Base-by-base conservation (phyloP, 2,329 filamentous ascomycete species). In the Ceratocystiopsis brevicomis region DNA sequence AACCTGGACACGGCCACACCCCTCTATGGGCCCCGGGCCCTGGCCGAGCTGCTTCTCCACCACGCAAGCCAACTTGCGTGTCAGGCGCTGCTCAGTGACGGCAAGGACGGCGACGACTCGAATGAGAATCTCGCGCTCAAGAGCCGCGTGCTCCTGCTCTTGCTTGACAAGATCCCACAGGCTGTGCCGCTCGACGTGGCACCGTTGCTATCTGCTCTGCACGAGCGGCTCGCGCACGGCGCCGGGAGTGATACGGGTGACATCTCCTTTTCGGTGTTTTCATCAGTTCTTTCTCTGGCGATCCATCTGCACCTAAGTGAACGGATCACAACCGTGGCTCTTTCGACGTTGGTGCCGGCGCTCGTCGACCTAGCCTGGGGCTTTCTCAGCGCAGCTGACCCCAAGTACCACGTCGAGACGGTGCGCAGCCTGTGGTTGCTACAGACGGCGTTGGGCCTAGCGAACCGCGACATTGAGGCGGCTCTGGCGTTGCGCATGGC, bases 371-470 rank as follows among this genome's bases (percentile, higher is more conserved):
- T 78, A 44, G 69, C 88, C 0, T 98, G 90, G 90, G 59, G 64
- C 6, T 85, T 83, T 53, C 62, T 98, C 36, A 82, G 85, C 0
- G 78, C 83, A n/a, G 69, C 77, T 13, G 78, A 79, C 48, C 86
- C 87, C 0, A 94, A 94, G 55, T 92, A 88, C 51, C 90, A 96
- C 54, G 87, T 98, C 32, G 92, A 98, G 61, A 79, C 86, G 16
- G 83, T 92, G 10, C 76, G 82, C 45, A 80, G 77, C 51, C 64
- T 98, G 36, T 93, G 90, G 83, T 76, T 85, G 50, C 63, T 98
- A 42, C 86, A 96, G 52, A 73, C 69, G 19, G 71, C 76, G 1
- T 69, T 93, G 13, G 73, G 78, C 1, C 63, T 69, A 36, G 63
- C 69, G 2, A 77, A 78, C 51, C 76, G 81, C 42, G 74, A 86